Base-by-base conservation (phyloP, 768 basidiomycete genomes). In the Podaxis sp. region DNA sequence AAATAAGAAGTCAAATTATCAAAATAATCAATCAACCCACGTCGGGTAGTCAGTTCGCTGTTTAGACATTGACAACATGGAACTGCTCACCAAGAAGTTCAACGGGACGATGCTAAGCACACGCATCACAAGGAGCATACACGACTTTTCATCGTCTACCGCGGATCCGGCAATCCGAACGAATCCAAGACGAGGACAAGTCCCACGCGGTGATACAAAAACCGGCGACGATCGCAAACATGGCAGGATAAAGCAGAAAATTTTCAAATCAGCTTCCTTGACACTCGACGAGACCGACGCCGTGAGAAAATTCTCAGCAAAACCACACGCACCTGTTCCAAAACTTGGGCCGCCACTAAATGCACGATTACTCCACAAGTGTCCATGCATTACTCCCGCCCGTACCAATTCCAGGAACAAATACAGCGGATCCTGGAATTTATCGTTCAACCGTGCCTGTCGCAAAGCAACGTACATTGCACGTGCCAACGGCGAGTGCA, bases 381-480 rank as follows among this genome's bases (percentile, higher is more conserved):
- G 90, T 0, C 95, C 95, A 70, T 98, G 96, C 85, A 98, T 90
- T 24, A 97, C 96, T 2, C 95, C 95, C n/a, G 95, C 95, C 68
- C 96, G 84, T 66, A 96, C 89, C 24, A 99, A 85, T 76, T 99
- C 97, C 73, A 99, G 82, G 76, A 97, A 95, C 71, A 99, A 77
- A 74, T 95, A 99, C 1, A 99, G 78, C 2, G 97, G 86, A 74
- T 99, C 97, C 74, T 99, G 97, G 82, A 99, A 98, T 77, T 97
- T 97, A 82, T 99, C 97, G 73, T 96, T 97, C 68, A 98, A 76
- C 41, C 91, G 86, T 5, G 92, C 87, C 37, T 80, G 81, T 67
- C 86, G 84, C 71, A 96, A 80, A 15, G 93, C 93, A 28, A 82
- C 84, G 75, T 92, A 86, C 86, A 98, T 93, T 7, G 97, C 97